A percentile compares a stretch with the other conserved stretches of the same genome.
Evolutionary conservation across 75 land plant species (phyloP).

Genomic region (Isoetes taiwanensis): DNA sequence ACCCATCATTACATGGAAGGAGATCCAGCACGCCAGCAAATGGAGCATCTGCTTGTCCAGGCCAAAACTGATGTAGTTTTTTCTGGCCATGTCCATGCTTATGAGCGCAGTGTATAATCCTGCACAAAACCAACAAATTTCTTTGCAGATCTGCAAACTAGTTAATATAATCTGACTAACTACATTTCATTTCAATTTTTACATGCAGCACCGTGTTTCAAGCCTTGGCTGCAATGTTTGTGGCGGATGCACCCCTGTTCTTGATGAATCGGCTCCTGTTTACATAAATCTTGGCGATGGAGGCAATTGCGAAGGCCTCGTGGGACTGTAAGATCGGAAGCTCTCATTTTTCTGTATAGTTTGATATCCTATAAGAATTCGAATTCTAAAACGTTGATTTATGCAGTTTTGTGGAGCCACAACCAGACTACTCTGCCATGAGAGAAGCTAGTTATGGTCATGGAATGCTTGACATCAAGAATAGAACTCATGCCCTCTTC

Average conservation of each 20-base stretch:
- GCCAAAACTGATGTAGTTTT: constrained; percentile 7
- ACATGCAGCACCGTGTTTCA: no score
- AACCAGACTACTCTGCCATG: constrained; percentile 1
- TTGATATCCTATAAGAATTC: no score
- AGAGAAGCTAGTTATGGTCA: constrained; percentile 1
- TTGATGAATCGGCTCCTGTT: neutral
- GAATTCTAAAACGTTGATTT: no score
- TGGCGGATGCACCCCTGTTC: neutral
- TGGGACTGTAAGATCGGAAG: neutral
- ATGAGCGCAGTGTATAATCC: constrained; percentile 5
- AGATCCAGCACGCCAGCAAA: neutral
- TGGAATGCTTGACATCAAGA: neutral
- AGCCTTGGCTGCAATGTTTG: no score
- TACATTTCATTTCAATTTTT: no score
- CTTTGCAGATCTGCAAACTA: no score
- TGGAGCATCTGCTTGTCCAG: constrained; percentile 1
- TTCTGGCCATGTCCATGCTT: constrained; percentile 13
- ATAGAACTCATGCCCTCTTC: neutral
- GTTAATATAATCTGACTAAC: no score
- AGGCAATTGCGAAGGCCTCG: constrained; percentile 1
- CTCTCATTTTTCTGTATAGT: no score
- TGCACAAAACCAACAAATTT: no score
- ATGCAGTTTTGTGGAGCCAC: constrained; percentile 1
- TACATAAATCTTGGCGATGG: constrained; percentile 4
- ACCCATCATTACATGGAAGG: constrained; percentile 8